Percentiles rank a stretch among this genome's conserved stretches.
These are phyloP conservation scores for Rhizoctonia solani DNA, from an alignment of 1,284 basidiomycete species.

Conservation along the genomic window DNA sequence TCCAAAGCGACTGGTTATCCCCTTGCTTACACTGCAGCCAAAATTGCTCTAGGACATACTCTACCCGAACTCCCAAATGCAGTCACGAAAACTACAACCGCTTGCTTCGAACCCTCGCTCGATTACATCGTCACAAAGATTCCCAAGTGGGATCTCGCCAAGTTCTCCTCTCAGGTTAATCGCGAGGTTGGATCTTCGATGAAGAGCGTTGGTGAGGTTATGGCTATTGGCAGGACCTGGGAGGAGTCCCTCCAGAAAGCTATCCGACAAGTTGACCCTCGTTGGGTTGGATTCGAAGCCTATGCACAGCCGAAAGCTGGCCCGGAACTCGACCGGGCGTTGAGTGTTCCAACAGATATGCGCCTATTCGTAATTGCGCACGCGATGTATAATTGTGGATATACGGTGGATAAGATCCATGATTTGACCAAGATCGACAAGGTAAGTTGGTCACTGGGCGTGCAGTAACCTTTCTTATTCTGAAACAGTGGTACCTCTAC, in stretches of 20 bases:
- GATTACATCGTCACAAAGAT: constrained; percentile 99
- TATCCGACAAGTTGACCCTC: constrained; percentile 94
- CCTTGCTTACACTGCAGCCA: constrained; percentile 98
- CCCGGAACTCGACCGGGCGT: constrained; percentile 77
- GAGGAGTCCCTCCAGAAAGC: constrained; percentile 99
- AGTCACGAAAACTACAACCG: constrained; percentile 98
- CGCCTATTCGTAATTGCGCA: constrained; percentile 97
- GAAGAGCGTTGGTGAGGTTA: constrained; percentile 99
- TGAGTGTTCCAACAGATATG: constrained; percentile 76
- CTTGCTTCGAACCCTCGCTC: constrained; percentile 98
- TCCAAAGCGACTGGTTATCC: constrained; percentile 99
- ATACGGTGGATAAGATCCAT: constrained; percentile 88
- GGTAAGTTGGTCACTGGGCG: constrained; percentile 48
- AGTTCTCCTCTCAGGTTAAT: constrained; percentile 93
- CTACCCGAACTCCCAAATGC: constrained; percentile 98
- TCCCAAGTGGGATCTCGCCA: constrained; percentile 99
- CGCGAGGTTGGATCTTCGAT: constrained; percentile 95
- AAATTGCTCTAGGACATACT: constrained; percentile 98
- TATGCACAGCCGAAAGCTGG: constrained; percentile 71
- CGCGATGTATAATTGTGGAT: constrained; percentile 93
- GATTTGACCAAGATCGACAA: constrained; percentile 98
- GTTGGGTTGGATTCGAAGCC: constrained; percentile 71
- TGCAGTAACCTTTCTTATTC: constrained; percentile 30
- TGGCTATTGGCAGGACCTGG: constrained; percentile 99
- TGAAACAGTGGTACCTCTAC: constrained; percentile 88